Evolutionary conservation across 495 filamentous ascomycete species (phyloP).

Genomic region (Tuber calosporum): DNA sequence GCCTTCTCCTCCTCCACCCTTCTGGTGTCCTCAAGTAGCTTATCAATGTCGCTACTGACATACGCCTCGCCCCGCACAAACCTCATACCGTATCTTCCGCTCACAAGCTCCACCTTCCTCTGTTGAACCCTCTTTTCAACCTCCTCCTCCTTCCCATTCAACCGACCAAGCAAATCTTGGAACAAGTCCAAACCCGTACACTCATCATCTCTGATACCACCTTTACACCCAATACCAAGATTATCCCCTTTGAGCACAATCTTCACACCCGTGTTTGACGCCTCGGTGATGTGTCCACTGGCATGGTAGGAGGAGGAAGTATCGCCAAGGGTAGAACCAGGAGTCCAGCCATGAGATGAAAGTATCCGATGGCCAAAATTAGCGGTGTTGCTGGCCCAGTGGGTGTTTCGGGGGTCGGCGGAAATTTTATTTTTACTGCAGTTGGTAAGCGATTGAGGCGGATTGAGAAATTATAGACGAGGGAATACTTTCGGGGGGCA

Average conservation of each 20-base stretch:
- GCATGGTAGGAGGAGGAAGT: constrained; percentile 58
- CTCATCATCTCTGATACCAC: constrained; percentile 54
- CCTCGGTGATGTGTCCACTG: constrained; percentile 63
- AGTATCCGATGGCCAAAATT: constrained; percentile 83
- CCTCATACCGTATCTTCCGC: constrained; percentile 59
- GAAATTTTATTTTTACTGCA: constrained; percentile 72
- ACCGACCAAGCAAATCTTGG: constrained; percentile 70
- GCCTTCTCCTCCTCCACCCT: constrained; percentile 24
- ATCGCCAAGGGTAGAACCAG: constrained; percentile 69
- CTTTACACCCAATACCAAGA: constrained; percentile 75
- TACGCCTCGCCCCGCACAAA: constrained; percentile 62
- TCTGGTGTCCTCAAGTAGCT: constrained; percentile 11
- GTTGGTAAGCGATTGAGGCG: not conserved
- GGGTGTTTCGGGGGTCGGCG: constrained; percentile 86
- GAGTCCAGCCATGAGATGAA: constrained; percentile 79
- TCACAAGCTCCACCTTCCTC: constrained; percentile 59
- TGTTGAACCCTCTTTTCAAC: constrained; percentile 43
- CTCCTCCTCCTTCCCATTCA: constrained; percentile 84
- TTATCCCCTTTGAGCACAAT: constrained; percentile 71
- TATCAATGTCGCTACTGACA: constrained; percentile 35
- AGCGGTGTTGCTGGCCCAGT: constrained; percentile 73
- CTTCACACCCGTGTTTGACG: constrained; percentile 67
- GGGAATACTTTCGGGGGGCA: constrained; percentile 59
- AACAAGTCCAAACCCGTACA: constrained; percentile 77
- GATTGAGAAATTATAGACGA: not conserved